Evolutionary conservation across 2,329 filamentous ascomycete genomes (phyloP).

Genomic region (Phyllachora maydis): DNA sequence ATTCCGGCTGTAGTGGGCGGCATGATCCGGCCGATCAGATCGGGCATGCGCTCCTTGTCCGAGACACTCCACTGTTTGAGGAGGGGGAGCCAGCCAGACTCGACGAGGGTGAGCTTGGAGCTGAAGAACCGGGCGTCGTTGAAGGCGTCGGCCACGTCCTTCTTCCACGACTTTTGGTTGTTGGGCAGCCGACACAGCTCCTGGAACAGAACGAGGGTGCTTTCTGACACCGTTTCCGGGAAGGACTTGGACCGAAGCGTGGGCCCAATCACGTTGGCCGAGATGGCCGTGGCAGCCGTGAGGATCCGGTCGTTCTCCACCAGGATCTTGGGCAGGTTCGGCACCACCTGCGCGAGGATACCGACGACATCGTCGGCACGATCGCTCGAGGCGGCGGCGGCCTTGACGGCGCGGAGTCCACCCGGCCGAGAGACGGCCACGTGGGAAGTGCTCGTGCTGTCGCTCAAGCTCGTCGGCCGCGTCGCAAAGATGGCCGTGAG

Average conservation of each 20-base stretch:
- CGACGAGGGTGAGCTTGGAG: conserved; percentile 42
- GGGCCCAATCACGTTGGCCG: conserved; percentile 63
- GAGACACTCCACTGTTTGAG: conserved; percentile 65
- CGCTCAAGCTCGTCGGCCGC: conserved; percentile 52
- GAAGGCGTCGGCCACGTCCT: conserved; percentile 79
- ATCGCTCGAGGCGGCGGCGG: conserved; percentile 15
- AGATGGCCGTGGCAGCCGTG: conserved; percentile 60
- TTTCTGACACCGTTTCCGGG: conserved; percentile 61
- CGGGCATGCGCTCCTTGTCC: conserved; percentile 75
- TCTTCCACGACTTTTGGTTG: conserved; percentile 79
- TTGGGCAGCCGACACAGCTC: conserved; percentile 60
- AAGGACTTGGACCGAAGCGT: conserved; percentile 69
- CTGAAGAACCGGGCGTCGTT: conserved; percentile 75
- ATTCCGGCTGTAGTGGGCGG: conserved; percentile 85
- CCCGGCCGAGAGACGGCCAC: no score
- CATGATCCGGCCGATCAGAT: conserved; percentile 58
- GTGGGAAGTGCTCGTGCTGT: conserved; percentile 16
- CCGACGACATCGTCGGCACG: conserved; percentile 57
- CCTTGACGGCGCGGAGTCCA: no score
- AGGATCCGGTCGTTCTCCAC: conserved; percentile 71
- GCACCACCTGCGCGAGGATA: conserved; percentile 61
- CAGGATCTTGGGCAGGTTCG: conserved; percentile 62
- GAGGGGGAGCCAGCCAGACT: conserved; percentile 61
- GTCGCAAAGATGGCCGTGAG: conserved; percentile 90
- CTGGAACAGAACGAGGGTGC: conserved; percentile 51